Evolutionary conservation across 2,329 filamentous ascomycete species (phyloP).

Genomic region (Cladophialophora immunda): DNA sequence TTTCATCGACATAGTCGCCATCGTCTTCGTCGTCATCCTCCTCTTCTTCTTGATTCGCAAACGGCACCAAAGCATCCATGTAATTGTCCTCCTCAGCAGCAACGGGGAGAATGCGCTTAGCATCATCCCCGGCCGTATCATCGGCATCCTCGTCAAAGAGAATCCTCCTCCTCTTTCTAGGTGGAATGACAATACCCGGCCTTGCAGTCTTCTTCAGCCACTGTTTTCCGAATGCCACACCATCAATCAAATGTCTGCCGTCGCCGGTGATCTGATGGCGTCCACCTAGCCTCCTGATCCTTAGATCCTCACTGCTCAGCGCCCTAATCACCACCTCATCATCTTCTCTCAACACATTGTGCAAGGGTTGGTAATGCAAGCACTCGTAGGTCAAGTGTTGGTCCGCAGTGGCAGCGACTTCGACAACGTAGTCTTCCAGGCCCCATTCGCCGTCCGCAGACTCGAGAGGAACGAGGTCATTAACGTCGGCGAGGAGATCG

Average conservation of each 20-base stretch:
- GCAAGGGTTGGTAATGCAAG: slow-evolving; percentile 80
- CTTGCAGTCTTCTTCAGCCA: slow-evolving; percentile 69
- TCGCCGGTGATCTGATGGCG: slow-evolving; percentile 81
- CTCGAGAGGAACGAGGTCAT: slow-evolving; percentile 83
- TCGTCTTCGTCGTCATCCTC: slow-evolving; percentile 45
- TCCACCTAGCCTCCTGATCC: slow-evolving; percentile 75
- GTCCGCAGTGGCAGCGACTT: slow-evolving; percentile 62
- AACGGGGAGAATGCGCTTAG: slow-evolving; percentile 16
- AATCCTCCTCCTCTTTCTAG: slow-evolving; percentile 72
- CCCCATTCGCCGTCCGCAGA: slow-evolving; percentile 75
- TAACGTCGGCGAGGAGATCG: slow-evolving; percentile 78
- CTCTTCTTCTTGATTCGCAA: slow-evolving; percentile 38
- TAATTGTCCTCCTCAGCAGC: slow-evolving; percentile 12
- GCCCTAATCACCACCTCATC: slow-evolving; percentile 88
- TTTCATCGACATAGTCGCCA: slow-evolving; percentile 39
- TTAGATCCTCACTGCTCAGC: slow-evolving; percentile 77
- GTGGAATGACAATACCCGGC: slow-evolving; percentile 75
- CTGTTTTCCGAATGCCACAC: slow-evolving; percentile 81
- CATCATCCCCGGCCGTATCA: slow-evolving; percentile 45
- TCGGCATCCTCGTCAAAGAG: slow-evolving; percentile 41
- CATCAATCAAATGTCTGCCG: slow-evolving; percentile 84
- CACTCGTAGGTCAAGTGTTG: slow-evolving; percentile 74
- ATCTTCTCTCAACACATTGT: slow-evolving; percentile 77
- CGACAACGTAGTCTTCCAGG: slow-evolving; percentile 87
- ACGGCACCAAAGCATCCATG: slow-evolving; percentile 20